Conservation (phyloP, 1,284 basidiomycete genomes). For the Ustilago bromivora region DNA sequence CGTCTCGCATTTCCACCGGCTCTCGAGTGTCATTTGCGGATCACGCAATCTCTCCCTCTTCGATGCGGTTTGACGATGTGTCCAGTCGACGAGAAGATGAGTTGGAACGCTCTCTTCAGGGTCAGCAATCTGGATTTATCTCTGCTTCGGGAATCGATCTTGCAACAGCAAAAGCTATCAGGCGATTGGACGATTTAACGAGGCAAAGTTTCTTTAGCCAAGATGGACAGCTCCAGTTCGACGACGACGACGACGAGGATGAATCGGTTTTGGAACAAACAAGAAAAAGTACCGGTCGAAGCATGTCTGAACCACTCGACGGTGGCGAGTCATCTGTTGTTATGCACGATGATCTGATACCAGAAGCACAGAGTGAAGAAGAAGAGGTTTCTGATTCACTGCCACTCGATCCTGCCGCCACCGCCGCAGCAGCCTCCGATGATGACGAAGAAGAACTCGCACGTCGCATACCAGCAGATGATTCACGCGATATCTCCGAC, state of each 20-base stretch:
- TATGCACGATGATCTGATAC: constrained; percentile 36
- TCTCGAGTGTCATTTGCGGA: constrained; percentile 49
- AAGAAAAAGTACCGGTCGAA: constrained; percentile 22
- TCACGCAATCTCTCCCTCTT: constrained; percentile 16
- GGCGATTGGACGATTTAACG: constrained; percentile 46
- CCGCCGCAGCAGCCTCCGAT: constrained; percentile 19
- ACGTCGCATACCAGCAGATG: constrained; percentile 16
- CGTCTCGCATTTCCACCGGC: constrained; percentile 29
- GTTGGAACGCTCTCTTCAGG: constrained; percentile 28
- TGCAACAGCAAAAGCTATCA: constrained; percentile 29
- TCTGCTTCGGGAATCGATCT: constrained; percentile 37
- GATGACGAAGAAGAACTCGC: constrained; percentile 35
- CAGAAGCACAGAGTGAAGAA: constrained; percentile 21
- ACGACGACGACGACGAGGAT: constrained; percentile 17
- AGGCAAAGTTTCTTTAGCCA: constrained; percentile 44
- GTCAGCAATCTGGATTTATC: constrained; percentile 19
- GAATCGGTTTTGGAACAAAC: constrained; percentile 4
- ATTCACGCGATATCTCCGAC: constrained; percentile 12
- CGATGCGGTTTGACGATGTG: constrained; percentile 41
- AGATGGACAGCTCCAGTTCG: constrained; percentile 39
- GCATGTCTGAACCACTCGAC: constrained; percentile 45
- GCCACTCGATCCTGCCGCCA: constrained; percentile 26
- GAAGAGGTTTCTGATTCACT: constrained; percentile 41
- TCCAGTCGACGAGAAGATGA: constrained; percentile 43
- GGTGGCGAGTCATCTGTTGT: constrained; percentile 32